Evolutionary conservation across 495 filamentous ascomycete genomes (phyloP).

Genomic region (Pseudomonodictys pantanalensis): DNA sequence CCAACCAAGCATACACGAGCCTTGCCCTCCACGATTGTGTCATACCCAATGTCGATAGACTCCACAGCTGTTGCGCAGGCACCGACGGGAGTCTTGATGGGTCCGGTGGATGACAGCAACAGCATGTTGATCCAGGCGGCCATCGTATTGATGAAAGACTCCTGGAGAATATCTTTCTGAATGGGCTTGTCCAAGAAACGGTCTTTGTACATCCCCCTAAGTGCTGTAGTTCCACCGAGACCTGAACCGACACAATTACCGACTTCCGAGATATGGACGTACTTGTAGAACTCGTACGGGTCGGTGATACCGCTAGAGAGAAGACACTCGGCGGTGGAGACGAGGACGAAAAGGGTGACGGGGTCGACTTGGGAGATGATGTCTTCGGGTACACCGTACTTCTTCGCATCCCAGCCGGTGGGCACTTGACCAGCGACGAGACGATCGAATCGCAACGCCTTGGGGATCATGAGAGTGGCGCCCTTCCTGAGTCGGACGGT

Average conservation of each 20-base stretch:
- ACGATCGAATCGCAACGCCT: slow-evolving; percentile 94
- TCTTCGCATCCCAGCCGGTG: slow-evolving; percentile 92
- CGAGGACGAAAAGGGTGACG: slow-evolving; percentile 89
- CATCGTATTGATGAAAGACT: slow-evolving; percentile 99
- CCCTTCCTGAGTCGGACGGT: slow-evolving; percentile 93
- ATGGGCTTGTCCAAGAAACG: slow-evolving; percentile 95
- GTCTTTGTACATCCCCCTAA: slow-evolving; percentile 98
- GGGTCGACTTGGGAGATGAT: slow-evolving; percentile 98
- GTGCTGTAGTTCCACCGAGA: slow-evolving; percentile 87
- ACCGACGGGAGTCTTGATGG: slow-evolving; percentile 97
- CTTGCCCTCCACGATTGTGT: slow-evolving; percentile 97
- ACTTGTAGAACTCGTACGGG: slow-evolving; percentile 99
- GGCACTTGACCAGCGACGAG: slow-evolving; percentile 96
- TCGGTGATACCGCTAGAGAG: slow-evolving; percentile 96
- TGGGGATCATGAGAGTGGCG: slow-evolving; percentile 88
- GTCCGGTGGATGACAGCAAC: slow-evolving; percentile 90
- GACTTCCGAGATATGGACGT: slow-evolving; percentile 96
- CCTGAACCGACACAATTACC: slow-evolving; percentile 98
- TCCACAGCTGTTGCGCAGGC: slow-evolving; percentile 97
- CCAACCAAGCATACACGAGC: slow-evolving; percentile 95
- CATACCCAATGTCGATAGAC: slow-evolving; percentile 94
- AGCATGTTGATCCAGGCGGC: slow-evolving; percentile 99
- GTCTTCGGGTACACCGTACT: slow-evolving; percentile 94
- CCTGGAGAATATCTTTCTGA: slow-evolving; percentile 97
- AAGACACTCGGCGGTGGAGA: slow-evolving; percentile 87